Conservation (phyloP, 305 asterid species). For the Rubia tinctorum region DNA sequence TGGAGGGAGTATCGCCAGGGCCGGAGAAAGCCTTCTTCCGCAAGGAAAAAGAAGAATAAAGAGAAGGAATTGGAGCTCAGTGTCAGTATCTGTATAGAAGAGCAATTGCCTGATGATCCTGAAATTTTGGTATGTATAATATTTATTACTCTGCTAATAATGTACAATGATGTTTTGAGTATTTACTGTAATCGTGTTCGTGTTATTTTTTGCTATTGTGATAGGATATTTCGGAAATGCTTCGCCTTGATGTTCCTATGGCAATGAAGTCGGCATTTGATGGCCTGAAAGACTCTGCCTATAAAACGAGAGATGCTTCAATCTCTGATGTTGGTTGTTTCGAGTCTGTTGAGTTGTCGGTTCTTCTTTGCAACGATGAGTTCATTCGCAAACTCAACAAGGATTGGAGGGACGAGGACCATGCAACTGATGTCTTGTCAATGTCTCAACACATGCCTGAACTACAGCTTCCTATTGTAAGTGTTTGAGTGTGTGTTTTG, state of each 20-base stretch:
- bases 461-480: constrained; percentile 82
- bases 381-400: constrained; percentile 81
- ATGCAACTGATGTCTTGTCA: constrained; percentile 93
- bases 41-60: constrained; percentile 44
- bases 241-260: constrained; percentile 91
- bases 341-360: constrained; percentile 81
- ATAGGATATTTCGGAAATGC: constrained; percentile 80
- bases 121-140: constrained; percentile 59
- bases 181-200: neutral
- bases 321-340: constrained; percentile 67
- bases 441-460: constrained; percentile 97
- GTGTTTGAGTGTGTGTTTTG: constrained; percentile 15
- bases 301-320: constrained; percentile 63
- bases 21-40: constrained; percentile 35
- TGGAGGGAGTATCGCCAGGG: constrained; percentile 69
- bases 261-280: constrained; percentile 88
- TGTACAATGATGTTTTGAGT: neutral
- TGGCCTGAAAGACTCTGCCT: constrained; percentile 47
- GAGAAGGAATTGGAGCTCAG: constrained; percentile 76
- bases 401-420: constrained; percentile 97
- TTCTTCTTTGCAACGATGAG: constrained; percentile 87
- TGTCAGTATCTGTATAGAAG: constrained; percentile 80
- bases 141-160: neutral
- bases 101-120: constrained; percentile 86
- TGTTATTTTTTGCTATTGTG: constrained; percentile 10